phyloP scores from a whole-genome alignment of 495 filamentous ascomycete species.

The Lophium mytilinum region DNA sequence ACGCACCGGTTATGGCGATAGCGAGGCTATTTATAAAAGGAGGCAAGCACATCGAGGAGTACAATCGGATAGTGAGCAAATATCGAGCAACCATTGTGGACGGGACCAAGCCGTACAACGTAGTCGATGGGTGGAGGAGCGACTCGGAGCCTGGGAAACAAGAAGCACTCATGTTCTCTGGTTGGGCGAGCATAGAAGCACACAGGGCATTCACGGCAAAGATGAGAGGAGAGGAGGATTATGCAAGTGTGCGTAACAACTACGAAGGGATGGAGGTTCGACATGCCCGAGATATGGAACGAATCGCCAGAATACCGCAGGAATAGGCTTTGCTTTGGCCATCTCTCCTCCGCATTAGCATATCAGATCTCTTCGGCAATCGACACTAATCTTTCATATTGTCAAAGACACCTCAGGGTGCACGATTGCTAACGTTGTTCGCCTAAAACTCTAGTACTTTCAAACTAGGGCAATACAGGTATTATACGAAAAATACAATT shows the following conservation, averaged over 20 bases:
- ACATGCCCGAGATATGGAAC: constrained; percentile 12
- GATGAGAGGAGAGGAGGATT: not conserved
- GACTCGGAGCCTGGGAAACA: constrained; percentile 13
- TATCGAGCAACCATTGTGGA: constrained; percentile 1
- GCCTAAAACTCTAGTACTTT: no score
- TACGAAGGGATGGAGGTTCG: constrained; percentile 5
- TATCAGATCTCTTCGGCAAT: no score
- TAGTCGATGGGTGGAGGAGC: constrained; percentile 11
- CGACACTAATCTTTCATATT: no score
- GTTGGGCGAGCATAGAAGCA: constrained; percentile 14
- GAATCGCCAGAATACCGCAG: not conserved
- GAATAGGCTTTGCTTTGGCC: no score
- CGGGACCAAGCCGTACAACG: constrained; percentile 9
- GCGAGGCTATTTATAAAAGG: constrained; percentile 8
- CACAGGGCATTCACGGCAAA: constrained; percentile 9
- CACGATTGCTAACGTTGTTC: no score
- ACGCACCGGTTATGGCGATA: constrained; percentile 19
- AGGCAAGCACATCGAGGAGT: constrained; percentile 6
- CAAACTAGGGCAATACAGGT: no score
- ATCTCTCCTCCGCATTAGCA: no score
- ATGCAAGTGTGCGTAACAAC: not conserved
- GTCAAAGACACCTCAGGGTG: no score
- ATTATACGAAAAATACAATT: no score
- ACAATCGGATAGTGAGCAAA: not conserved
- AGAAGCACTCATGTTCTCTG: constrained; percentile 16